A percentile compares a stretch with the other conserved stretches of the same genome.
phyloP scores from a whole-genome alignment of 2,329 filamentous ascomycete species.

The Helotiales sp. region DNA sequence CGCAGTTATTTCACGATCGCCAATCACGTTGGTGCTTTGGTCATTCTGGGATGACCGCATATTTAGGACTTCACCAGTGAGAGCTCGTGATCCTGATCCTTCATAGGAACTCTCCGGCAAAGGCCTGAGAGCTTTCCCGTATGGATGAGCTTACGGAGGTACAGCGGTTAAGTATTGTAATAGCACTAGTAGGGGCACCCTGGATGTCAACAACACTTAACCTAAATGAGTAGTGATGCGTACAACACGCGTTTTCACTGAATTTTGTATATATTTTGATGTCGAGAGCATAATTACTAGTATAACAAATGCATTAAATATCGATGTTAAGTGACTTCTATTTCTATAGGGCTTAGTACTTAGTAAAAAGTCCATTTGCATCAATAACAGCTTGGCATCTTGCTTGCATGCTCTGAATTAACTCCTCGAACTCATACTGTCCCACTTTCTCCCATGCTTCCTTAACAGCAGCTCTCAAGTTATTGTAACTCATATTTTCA shows the following conservation, averaged over 20 bases:
- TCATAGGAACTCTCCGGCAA: not conserved
- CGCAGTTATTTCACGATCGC: not conserved
- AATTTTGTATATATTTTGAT: too few relatives aligned
- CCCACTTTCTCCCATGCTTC: conserved; percentile 8
- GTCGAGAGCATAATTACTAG: too few relatives aligned
- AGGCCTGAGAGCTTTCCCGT: not conserved
- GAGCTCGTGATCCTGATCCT: not conserved
- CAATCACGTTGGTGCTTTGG: not conserved
- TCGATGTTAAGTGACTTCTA: too few relatives aligned
- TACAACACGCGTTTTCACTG: too few relatives aligned
- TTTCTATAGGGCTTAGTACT: too few relatives aligned
- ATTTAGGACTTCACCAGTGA: not conserved
- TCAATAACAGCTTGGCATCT: conserved; percentile 6
- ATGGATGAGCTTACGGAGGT: too few relatives aligned
- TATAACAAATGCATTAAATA: too few relatives aligned
- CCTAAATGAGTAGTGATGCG: too few relatives aligned
- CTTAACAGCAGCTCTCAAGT: not conserved
- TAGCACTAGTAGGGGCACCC: too few relatives aligned
- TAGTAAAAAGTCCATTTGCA: conserved; percentile 6
- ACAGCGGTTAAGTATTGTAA: too few relatives aligned
- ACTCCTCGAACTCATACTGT: conserved; percentile 6
- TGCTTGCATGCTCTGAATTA: conserved; percentile 7
- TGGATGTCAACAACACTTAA: too few relatives aligned
- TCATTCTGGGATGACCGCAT: not conserved
- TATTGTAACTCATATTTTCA: conserved; percentile 5